Evolutionary conservation across 2,329 filamentous ascomycete species (phyloP).

Genomic region (Colletotrichum higginsianum): DNA sequence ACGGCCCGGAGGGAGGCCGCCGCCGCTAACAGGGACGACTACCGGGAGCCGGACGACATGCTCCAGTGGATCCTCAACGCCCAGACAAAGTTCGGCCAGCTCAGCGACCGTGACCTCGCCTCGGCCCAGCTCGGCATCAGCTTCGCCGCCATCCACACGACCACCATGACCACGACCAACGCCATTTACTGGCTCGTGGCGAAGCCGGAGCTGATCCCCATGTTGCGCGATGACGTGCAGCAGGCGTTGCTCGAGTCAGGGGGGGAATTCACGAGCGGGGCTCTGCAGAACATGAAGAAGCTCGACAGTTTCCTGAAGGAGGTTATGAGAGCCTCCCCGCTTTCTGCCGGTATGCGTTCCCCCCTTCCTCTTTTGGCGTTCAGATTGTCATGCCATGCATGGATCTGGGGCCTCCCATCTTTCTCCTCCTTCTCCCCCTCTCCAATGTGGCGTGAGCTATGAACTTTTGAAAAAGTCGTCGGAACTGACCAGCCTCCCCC

Average conservation of each 20-base stretch:
- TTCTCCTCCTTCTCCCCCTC: too few species aligned
- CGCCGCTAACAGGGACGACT: constrained; percentile 12
- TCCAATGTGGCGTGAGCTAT: neutral
- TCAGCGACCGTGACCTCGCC: constrained; percentile 54
- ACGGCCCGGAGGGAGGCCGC: constrained; percentile 46
- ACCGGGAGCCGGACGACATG: constrained; percentile 60
- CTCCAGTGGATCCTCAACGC: constrained; percentile 63
- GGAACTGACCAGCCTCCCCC: neutral
- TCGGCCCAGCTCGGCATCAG: constrained; percentile 59
- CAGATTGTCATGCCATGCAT: neutral
- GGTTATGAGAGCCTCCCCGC: constrained; percentile 52
- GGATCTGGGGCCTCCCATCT: neutral
- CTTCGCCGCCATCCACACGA: constrained; percentile 68
- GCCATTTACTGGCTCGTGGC: constrained; percentile 65
- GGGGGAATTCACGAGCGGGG: constrained; percentile 52
- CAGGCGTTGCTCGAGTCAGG: constrained; percentile 53
- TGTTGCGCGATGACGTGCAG: constrained; percentile 67
- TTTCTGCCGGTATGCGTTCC: constrained; percentile 13
- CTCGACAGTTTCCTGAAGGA: constrained; percentile 59
- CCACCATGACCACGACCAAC: constrained; percentile 61
- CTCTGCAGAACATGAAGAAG: constrained; percentile 56
- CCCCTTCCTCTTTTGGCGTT: neutral
- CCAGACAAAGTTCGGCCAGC: constrained; percentile 51
- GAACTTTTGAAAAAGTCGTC: too few species aligned
- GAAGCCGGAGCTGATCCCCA: constrained; percentile 64